phyloP scores from a whole-genome alignment of 768 basidiomycete species.

The Leccinum subgranulosum region DNA sequence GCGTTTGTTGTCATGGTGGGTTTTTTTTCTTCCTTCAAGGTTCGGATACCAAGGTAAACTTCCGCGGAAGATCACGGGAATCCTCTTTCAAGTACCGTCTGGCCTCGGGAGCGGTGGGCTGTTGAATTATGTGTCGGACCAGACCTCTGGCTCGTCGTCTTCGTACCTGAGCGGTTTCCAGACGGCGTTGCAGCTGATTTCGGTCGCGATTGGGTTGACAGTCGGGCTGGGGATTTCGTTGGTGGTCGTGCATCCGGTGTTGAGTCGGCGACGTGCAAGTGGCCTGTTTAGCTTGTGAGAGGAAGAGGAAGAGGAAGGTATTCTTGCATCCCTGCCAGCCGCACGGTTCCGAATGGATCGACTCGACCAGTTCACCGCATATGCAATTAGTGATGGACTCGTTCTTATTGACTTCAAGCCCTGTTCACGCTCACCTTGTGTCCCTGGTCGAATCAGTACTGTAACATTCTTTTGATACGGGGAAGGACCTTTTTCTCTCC shows the following conservation, averaged over 20 bases:
- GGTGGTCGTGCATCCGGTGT: constrained; percentile 62
- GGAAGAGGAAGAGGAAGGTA: background rate
- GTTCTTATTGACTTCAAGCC: background rate
- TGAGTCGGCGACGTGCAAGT: constrained; percentile 52
- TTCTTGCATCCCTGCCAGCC: background rate
- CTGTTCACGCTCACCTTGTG: background rate
- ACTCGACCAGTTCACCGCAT: background rate
- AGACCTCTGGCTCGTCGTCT: constrained; percentile 47
- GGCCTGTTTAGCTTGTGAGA: constrained; percentile 62
- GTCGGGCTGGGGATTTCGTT: constrained; percentile 75
- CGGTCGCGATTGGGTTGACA: constrained; percentile 75
- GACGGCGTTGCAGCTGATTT: constrained; percentile 72
- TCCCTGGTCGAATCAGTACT: background rate
- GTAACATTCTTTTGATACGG: too few species aligned
- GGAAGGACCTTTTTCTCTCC: too few species aligned
- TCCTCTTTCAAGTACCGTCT: constrained; percentile 82
- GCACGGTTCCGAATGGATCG: background rate
- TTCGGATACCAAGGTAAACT: background rate
- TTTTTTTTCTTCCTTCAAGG: background rate
- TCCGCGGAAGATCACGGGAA: constrained; percentile 56
- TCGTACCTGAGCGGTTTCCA: constrained; percentile 70
- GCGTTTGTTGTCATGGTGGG: constrained; percentile 81
- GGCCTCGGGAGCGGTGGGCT: constrained; percentile 80
- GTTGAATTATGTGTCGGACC: constrained; percentile 61
- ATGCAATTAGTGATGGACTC: background rate